These are phyloP conservation scores for Cladosporium sp. DNA, from an alignment of 2,329 filamentous ascomycete genomes.

Conservation along the genomic window DNA sequence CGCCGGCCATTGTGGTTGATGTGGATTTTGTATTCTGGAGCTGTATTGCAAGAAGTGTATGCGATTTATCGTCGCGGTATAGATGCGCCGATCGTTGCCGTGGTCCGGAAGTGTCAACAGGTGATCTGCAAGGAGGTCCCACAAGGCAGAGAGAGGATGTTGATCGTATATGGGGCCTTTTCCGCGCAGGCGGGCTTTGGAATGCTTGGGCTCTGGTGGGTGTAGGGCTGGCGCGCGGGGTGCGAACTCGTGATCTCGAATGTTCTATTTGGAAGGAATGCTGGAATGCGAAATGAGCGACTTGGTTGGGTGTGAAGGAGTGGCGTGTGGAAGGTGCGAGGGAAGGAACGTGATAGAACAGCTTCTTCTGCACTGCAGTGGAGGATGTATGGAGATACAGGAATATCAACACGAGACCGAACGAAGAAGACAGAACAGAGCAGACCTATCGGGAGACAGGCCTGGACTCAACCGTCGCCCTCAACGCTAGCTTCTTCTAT, in stretches of 20 bases:
- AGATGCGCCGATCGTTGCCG: neutral
- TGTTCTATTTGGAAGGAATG: neutral
- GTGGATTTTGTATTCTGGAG: neutral
- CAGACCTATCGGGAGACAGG: neutral
- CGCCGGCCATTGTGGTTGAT: constrained; percentile 44
- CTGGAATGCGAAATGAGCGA: constrained; percentile 13
- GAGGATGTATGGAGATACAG: neutral
- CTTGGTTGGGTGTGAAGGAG: constrained; percentile 11
- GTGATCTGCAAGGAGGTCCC: neutral
- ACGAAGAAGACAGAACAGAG: constrained; percentile 1
- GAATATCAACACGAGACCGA: neutral
- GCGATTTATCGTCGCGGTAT: no score
- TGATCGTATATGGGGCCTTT: neutral
- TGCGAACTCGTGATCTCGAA: no score
- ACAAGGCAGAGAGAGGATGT: no score
- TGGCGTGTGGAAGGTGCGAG: constrained; percentile 3
- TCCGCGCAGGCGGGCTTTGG: constrained; percentile 11
- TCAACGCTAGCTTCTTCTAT: neutral
- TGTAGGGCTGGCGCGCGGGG: constrained; percentile 10
- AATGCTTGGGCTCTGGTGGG: constrained; percentile 10
- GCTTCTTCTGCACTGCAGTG: no score
- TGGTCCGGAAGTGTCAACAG: neutral
- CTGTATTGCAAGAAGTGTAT: neutral
- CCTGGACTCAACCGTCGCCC: neutral
- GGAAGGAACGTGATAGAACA: constrained; percentile 4